These are phyloP conservation scores for Hypoxylon sp. DNA, from an alignment of 2,329 filamentous ascomycete genomes.

Conservation along the genomic window DNA sequence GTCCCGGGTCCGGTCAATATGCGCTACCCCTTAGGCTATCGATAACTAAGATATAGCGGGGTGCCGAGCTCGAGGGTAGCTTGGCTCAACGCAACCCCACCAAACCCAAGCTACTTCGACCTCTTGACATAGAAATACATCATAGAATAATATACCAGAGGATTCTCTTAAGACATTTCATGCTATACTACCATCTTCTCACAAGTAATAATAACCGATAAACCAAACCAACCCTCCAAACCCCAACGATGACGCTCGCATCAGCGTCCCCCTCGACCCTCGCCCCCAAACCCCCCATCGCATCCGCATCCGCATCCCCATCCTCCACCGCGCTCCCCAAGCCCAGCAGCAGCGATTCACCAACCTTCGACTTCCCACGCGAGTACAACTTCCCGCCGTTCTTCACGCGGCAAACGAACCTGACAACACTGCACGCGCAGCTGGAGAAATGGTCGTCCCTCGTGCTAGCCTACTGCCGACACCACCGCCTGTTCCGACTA, in stretches of 20 bases:
- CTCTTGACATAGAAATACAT: background rate
- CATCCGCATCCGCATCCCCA: constrained; percentile 22
- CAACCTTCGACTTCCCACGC: constrained; percentile 69
- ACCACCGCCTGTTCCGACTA: constrained; percentile 83
- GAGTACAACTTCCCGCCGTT: constrained; percentile 86
- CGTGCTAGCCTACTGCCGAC: constrained; percentile 85
- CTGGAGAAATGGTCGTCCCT: constrained; percentile 89
- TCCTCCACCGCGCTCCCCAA: background rate
- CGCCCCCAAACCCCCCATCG: constrained; percentile 5
- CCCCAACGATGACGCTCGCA: constrained; percentile 4
- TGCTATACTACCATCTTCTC: background rate
- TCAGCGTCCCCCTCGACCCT: background rate
- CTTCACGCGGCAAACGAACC: constrained; percentile 85
- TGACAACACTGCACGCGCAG: constrained; percentile 80
- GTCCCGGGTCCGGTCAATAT: no score
- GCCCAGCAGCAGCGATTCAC: constrained; percentile 5
- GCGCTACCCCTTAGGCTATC: background rate
- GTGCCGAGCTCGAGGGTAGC: constrained; percentile 2
- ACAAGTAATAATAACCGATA: background rate
- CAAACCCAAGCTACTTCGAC: constrained; percentile 2
- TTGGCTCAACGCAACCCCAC: constrained; percentile 14
- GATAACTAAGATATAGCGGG: constrained; percentile 11
- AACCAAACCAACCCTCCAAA: background rate
- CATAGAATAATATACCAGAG: background rate
- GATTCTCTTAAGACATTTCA: background rate